Percentiles rank a stretch among this genome's conserved stretches.
These are phyloP conservation scores for Middelhovenomyces tepae DNA, from an alignment of 805 yeast genomes.

Conservation along the genomic window DNA sequence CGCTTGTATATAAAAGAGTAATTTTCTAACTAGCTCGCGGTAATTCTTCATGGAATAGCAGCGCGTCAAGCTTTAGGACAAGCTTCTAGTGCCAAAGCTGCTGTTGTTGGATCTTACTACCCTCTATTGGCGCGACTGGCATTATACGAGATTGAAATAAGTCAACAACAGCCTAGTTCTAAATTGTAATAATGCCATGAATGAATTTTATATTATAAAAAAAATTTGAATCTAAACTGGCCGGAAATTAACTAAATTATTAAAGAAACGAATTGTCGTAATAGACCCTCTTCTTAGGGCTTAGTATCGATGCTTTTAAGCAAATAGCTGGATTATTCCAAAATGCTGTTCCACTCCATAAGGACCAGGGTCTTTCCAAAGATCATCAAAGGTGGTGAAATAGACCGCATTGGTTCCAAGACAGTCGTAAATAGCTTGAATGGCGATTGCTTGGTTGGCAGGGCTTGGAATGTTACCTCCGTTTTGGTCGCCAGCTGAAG, in stretches of 20 bases:
- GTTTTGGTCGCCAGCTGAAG: slow-evolving; percentile 59
- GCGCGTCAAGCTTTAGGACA: slow-evolving; percentile 44
- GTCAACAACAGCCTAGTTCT: slow-evolving; percentile 1
- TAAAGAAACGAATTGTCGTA: slow-evolving; percentile 2
- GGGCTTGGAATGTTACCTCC: slow-evolving; percentile 66
- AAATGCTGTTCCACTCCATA: slow-evolving; percentile 83
- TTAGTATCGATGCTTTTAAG: slow-evolving; percentile 6
- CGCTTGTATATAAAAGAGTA: no score
- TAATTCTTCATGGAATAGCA: slow-evolving; percentile 55
- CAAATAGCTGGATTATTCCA: slow-evolving; percentile 39
- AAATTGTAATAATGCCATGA: slow-evolving; percentile 4
- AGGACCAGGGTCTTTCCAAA: slow-evolving; percentile 79
- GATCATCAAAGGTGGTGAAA: slow-evolving; percentile 73
- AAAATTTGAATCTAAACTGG: background rate
- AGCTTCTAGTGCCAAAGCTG: slow-evolving; percentile 47
- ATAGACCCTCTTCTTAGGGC: background rate
- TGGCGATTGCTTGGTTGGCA: slow-evolving; percentile 65
- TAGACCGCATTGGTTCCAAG: slow-evolving; percentile 49
- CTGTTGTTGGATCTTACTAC: slow-evolving; percentile 28
- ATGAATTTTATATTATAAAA: background rate
- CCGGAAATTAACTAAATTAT: slow-evolving; percentile 3
- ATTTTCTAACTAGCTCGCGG: no score
- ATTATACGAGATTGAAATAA: slow-evolving; percentile 13
- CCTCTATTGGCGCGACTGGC: slow-evolving; percentile 27
- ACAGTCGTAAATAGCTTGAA: slow-evolving; percentile 49